Evolutionary conservation across 495 filamentous ascomycete genomes (phyloP).

Genomic region (Talaromyces trachyspermus): DNA sequence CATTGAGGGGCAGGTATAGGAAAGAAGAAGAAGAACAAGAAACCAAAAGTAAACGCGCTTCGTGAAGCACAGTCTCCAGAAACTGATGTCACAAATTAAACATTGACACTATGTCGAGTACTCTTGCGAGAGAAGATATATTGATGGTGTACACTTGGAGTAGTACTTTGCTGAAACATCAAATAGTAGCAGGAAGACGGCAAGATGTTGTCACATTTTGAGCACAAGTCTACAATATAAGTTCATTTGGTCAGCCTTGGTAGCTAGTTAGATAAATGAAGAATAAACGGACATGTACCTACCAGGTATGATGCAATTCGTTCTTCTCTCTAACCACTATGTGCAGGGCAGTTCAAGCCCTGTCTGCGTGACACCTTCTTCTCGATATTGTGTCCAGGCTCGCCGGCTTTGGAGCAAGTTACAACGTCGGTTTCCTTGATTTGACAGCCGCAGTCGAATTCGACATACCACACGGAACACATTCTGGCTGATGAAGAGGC

Average conservation of each 20-base stretch:
- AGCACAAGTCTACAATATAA: not conserved
- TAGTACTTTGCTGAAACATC: constrained; percentile 3
- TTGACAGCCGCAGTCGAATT: constrained; percentile 37
- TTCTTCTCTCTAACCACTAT: constrained; percentile 23
- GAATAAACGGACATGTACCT: not conserved
- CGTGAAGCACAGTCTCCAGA: no score
- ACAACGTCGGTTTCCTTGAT: constrained; percentile 30
- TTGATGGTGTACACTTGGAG: not conserved
- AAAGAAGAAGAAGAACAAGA: no score
- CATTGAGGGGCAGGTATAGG: no score
- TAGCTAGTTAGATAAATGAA: not conserved
- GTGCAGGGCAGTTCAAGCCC: constrained; percentile 32
- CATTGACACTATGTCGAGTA: no score
- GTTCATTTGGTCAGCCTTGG: not conserved
- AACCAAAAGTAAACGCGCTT: no score
- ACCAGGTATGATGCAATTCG: constrained; percentile 1
- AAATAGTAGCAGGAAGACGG: not conserved
- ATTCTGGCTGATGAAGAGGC: constrained; percentile 15
- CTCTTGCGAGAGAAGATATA: not conserved
- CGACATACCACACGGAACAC: constrained; percentile 36
- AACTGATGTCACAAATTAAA: no score
- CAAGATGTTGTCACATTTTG: constrained; percentile 3
- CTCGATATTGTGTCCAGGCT: constrained; percentile 28
- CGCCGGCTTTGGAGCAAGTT: constrained; percentile 31
- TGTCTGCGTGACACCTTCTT: constrained; percentile 27